Percentiles rank a stretch among this genome's conserved stretches.
These are phyloP conservation scores for Mitragyna speciosa DNA, from an alignment of 257 asterid species.

Conservation along the genomic window DNA sequence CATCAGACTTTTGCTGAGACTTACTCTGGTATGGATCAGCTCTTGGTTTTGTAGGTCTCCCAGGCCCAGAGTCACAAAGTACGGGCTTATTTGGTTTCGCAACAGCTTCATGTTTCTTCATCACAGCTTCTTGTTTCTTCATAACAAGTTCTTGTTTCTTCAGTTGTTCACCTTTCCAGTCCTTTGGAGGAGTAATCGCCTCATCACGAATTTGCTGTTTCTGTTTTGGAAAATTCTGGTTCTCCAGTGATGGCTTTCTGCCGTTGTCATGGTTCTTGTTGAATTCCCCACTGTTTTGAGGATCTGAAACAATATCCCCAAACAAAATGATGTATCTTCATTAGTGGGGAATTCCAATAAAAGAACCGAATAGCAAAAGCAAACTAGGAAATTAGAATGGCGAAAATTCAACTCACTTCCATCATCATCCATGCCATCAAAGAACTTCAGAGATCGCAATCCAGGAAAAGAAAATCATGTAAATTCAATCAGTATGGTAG, in stretches of 20 bases:
- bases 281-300: slow-evolving; percentile 71
- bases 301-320: slow-evolving; percentile 71
- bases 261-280: slow-evolving; percentile 66
- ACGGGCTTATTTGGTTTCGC: slow-evolving; percentile 46
- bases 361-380: slow-evolving; percentile 52
- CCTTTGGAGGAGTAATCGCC: slow-evolving; percentile 35
- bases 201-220: slow-evolving; percentile 30
- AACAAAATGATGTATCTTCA: slow-evolving; percentile 31
- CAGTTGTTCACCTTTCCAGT: slow-evolving; percentile 40
- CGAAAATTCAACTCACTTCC: slow-evolving; percentile 80
- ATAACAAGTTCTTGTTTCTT: slow-evolving; percentile 43
- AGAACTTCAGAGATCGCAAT: slow-evolving; percentile 53
- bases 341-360: slow-evolving; percentile 53
- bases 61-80: slow-evolving; percentile 36
- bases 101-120: slow-evolving; percentile 44
- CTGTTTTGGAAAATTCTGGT: slow-evolving; percentile 28
- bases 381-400: slow-evolving; percentile 33
- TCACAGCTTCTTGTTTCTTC: slow-evolving; percentile 42
- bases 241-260: slow-evolving; percentile 52
- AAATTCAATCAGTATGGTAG: slow-evolving; percentile 30
- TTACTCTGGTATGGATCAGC: slow-evolving; percentile 37
- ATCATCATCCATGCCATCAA: slow-evolving; percentile 93
- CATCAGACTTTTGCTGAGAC: slow-evolving; percentile 44
- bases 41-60: slow-evolving; percentile 49
- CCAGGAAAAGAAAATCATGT: slow-evolving; percentile 28